Base-by-base conservation (phyloP, 2,329 filamentous ascomycete species). In the Gremmenia infestans region DNA sequence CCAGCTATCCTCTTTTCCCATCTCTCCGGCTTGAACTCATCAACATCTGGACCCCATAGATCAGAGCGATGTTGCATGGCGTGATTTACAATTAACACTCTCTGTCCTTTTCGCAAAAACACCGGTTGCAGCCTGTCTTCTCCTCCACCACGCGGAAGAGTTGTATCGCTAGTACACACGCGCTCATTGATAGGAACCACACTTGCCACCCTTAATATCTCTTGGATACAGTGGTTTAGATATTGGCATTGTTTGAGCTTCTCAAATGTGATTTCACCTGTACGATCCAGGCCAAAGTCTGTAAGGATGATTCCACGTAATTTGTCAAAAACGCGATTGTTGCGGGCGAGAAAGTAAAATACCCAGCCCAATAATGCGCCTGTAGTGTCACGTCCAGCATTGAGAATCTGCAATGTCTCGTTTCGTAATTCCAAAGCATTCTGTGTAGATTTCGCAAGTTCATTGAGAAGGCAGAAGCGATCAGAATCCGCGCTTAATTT, bases 31-130 rank as follows among this genome's bases (percentile, higher is more conserved):
- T 53, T 56, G 47, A 63, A 66, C 53, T 67, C 65, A 4, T 66
- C 59, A 74, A 37, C 73, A 57, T 91, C 83, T 0, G 74, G 67
- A 2, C 88, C 88, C 65, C 88, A 93, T 28, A 91, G 75, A 56
- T 85, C 81, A 5, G 65, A 67, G 15, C 70, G 64, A 35, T 69
- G 62, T 43, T 73, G 71, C 59, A 74, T 64, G 2, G 57, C 57
- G 49, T 67, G 69, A 35, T 57, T 48, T 43, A 55, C 64, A 64
- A 28, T 60, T 52, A 48, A 63, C 32, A 54, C 55, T 7, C 51
- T 50, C 14, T 50, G 53, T 1, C 70, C 71, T 43, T 66, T 66
- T 6, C 57, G 57, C 5, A 73, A 58, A 17, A 71, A 67, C 6
- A 71, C 58, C 0, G 70, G 68, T 4, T 58, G 58, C 43, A 56